Evolutionary conservation across 352 stramenopile genomes (phyloP).

Genomic region (Pythium grandisporangium): DNA sequence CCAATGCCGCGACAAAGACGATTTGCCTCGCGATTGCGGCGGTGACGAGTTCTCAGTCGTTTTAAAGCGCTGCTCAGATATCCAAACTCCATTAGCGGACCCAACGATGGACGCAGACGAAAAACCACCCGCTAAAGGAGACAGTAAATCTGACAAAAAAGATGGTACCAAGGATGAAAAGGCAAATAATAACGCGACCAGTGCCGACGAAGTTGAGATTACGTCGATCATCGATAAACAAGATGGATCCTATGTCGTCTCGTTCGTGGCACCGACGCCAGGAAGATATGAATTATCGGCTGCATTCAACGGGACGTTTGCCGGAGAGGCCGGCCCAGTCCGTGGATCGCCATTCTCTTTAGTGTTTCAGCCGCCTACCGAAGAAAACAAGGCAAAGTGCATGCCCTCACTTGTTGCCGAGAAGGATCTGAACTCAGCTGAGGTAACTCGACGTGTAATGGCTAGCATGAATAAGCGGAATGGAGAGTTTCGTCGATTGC

Average conservation of each 20-base stretch:
- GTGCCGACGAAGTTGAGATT: slow-evolving; percentile 20
- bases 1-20: slow-evolving; percentile 86
- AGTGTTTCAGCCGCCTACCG: slow-evolving; percentile 30
- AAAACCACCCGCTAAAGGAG: too few relatives aligned
- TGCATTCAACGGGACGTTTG: slow-evolving; percentile 91
- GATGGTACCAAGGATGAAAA: slow-evolving; percentile 30
- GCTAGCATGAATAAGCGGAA: slow-evolving; percentile 80
- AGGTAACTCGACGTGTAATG: slow-evolving; percentile 67
- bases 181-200: slow-evolving; percentile 21
- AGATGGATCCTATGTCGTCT: slow-evolving; percentile 93
- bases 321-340: slow-evolving; percentile 88
- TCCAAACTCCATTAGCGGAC: too few relatives aligned
- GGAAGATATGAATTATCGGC: slow-evolving; percentile 87
- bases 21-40: slow-evolving; percentile 85
- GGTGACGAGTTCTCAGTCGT: slow-evolving; percentile 92
- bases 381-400: slow-evolving; percentile 71
- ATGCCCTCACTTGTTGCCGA: slow-evolving; percentile 53
- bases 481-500: slow-evolving; percentile 66
- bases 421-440: slow-evolving; percentile 68
- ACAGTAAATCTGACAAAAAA: too few relatives aligned
- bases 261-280: slow-evolving; percentile 68
- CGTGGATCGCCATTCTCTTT: slow-evolving; percentile 89
- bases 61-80: too few relatives aligned
- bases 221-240: slow-evolving; percentile 77
- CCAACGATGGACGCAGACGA: too few relatives aligned